Base-by-base conservation (phyloP, 352 stramenopile genomes). In the Globisporangium spiculum region DNA sequence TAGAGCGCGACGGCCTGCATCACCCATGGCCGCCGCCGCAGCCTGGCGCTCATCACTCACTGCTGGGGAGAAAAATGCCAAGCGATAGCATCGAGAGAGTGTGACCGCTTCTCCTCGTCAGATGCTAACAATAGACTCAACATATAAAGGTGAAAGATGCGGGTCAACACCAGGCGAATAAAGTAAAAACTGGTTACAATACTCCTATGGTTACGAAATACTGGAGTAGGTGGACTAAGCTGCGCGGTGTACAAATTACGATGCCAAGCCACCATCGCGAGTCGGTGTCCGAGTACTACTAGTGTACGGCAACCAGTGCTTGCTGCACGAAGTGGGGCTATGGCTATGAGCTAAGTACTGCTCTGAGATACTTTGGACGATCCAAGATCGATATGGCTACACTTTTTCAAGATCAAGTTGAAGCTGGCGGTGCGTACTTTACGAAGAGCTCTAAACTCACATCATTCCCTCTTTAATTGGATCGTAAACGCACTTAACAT, bases 1-100 rank as follows among this genome's bases (percentile, higher is more conserved):
- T 81, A 91, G 50, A 89, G 75, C 53, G 80, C 83, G 12, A 80
- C 67, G 27, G 78, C 83, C 60, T 86, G 71, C 79, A 89, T 65
- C 52, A 62, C 63, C 63, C 52, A 62, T 27, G 63, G 63, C 24
- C 53, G 63, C 24, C 63, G 63, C 48, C 27, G 41, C 27, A 26
- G 57, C 26, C 38, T 22, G 5, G 52, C 26, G 53, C 34, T 68
- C 52, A 68, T 68, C 20, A 30, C 56, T 5, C 30, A 7, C 4
- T 32, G 30, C 30, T 32, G 30, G 56, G 36, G 7, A 32, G 32
- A 16, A 63, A 22, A 63, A 50, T 48, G 10, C 20, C 6, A 8
- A 38, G 16, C 38, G 7, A 63, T 6, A 53, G 3, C 20, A 63
- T 34, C 58, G 30, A 20, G 4, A 30, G n/a, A 32, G 30, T 16